These are phyloP conservation scores for Diversispora eburnea DNA, from an alignment of 192 early-diverging fungal species.

Conservation along the genomic window DNA sequence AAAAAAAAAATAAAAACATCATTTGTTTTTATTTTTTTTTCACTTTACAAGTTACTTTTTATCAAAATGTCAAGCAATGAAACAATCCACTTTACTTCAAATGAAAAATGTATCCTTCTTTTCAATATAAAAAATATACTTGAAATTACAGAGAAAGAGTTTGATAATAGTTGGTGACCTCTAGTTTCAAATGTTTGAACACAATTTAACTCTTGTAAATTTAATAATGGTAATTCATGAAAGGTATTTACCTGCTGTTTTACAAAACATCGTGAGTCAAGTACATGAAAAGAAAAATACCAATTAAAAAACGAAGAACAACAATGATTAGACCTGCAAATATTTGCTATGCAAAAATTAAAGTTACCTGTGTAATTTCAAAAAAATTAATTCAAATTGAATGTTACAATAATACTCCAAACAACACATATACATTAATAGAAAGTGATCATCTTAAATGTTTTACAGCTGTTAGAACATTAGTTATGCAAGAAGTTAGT, in stretches of 20 bases:
- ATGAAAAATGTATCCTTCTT: slow-evolving; percentile 22
- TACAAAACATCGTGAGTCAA: slow-evolving; percentile 16
- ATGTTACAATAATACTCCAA: not conserved
- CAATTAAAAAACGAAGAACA: not conserved
- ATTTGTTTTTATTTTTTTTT: no score
- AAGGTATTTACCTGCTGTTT: not conserved
- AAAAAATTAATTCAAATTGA: not conserved
- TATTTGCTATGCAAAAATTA: slow-evolving; percentile 19
- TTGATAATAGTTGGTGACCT: slow-evolving; percentile 28
- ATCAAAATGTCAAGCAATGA: no score
- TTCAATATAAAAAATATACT: slow-evolving; percentile 22
- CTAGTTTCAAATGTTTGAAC: slow-evolving; percentile 27
- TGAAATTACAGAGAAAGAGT: slow-evolving; percentile 10
- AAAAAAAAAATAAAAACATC: no score
- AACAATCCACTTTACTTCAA: not conserved
- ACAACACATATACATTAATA: not conserved
- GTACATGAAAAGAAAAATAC: not conserved
- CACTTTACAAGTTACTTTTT: no score
- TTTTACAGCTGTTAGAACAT: not conserved
- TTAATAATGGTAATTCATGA: slow-evolving; percentile 7
- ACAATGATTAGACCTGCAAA: not conserved
- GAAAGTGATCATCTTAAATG: not conserved
- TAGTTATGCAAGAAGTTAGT: slow-evolving; percentile 9
- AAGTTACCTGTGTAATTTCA: slow-evolving; percentile 4
- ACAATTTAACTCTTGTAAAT: slow-evolving; percentile 11